Conservation (phyloP, 768 basidiomycete species). For the Hysterangium stoloniferum region DNA sequence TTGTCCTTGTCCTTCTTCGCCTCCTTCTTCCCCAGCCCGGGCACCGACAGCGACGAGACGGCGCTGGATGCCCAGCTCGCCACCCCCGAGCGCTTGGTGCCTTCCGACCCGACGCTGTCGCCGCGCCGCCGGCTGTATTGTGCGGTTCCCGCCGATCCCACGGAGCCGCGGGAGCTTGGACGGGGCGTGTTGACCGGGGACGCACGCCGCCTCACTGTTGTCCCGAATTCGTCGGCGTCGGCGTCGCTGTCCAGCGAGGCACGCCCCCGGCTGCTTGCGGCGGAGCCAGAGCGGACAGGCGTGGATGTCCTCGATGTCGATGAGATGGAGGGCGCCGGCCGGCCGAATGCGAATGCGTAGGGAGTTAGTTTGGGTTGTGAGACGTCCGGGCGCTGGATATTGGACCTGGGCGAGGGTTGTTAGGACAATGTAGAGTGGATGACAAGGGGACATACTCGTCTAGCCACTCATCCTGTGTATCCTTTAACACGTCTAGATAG, state of each 20-base stretch:
- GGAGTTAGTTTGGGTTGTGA: conserved; percentile 17
- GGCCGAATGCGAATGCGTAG: conserved; percentile 12
- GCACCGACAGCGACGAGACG: conserved; percentile 1
- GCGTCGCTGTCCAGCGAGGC: not conserved
- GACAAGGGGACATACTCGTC: conserved; percentile 39
- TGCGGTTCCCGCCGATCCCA: conserved; percentile 1
- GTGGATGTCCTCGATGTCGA: conserved; percentile 9
- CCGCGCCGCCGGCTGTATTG: not conserved
- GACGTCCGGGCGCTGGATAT: conserved; percentile 22
- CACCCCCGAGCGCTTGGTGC: conserved; percentile 3
- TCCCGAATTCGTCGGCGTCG: not conserved
- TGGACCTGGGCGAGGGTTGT: conserved; percentile 20
- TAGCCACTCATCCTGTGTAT: conserved; percentile 62
- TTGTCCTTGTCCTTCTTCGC: conserved; percentile 25
- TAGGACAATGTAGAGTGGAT: not conserved
- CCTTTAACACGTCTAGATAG: conserved; percentile 65
- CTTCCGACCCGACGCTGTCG: conserved; percentile 1
- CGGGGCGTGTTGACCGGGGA: conserved; percentile 1
- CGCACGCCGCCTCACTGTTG: not conserved
- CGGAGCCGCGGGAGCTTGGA: conserved; percentile 8
- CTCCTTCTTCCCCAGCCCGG: conserved; percentile 24
- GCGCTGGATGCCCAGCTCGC: conserved; percentile 11
- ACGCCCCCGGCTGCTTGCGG: no score
- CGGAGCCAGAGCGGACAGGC: conserved; percentile 5
- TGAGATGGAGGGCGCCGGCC: conserved; percentile 5